These are phyloP conservation scores for Backusella psychrophila DNA, from an alignment of 192 early-diverging fungal genomes.

Conservation along the genomic window DNA sequence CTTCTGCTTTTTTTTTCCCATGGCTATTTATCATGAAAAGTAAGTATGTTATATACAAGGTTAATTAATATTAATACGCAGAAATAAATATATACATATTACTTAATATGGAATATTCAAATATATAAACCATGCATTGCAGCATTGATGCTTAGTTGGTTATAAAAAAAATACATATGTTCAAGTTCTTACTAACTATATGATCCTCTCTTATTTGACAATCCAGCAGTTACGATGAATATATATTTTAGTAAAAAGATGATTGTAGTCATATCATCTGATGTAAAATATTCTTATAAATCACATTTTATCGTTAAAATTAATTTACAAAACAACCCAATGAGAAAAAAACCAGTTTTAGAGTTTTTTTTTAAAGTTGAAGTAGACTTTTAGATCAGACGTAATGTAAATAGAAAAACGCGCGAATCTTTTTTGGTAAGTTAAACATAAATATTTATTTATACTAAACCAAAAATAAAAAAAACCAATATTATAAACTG, in stretches of 20 bases:
- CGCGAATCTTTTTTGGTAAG: not conserved
- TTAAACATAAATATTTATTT: not conserved
- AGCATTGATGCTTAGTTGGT: no score
- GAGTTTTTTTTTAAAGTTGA: not conserved
- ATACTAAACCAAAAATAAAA: not conserved
- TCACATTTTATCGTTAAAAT: not conserved
- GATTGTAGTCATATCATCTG: not conserved
- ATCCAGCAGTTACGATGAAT: no score
- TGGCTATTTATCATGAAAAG: not conserved
- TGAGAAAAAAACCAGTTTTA: not conserved
- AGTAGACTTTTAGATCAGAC: not conserved
- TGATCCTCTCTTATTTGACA: no score
- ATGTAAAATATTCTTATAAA: not conserved
- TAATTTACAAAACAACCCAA: not conserved
- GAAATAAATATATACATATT: no score
- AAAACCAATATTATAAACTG: not conserved
- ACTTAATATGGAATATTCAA: no score
- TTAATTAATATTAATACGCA: no score
- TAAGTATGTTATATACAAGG: no score
- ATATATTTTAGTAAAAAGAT: no score
- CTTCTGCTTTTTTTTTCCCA: not conserved
- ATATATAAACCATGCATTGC: no score
- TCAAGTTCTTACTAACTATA: no score
- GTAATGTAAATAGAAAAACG: not conserved
- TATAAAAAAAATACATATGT: no score